These are phyloP conservation scores for Gillenia trifoliata DNA, from an alignment of 306 rosid genomes.

Conservation along the genomic window DNA sequence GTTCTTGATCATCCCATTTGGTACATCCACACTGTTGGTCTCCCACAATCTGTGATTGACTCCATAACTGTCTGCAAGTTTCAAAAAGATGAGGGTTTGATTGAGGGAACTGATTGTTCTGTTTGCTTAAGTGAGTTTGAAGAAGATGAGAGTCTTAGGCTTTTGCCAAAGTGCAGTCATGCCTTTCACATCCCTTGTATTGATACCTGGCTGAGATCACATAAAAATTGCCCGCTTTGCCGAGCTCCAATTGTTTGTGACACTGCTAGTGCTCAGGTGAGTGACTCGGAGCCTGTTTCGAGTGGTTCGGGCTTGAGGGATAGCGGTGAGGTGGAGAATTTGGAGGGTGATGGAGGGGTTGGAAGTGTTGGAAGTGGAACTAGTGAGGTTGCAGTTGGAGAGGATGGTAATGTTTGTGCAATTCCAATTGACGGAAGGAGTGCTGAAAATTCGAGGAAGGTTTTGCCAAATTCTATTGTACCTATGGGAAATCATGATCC, in stretches of 20 bases:
- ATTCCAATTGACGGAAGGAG: not conserved
- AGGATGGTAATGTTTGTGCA: conserved; percentile 6
- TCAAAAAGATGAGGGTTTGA: conserved; percentile 46
- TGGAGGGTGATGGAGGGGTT: conserved; percentile 10
- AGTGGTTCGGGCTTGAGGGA: conserved; percentile 12
- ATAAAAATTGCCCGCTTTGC: conserved; percentile 50
- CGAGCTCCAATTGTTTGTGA: conserved; percentile 40
- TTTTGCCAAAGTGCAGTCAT: conserved; percentile 76
- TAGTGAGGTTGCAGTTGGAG: conserved; percentile 18
- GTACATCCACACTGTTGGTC: conserved; percentile 58
- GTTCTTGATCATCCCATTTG: conserved; percentile 46
- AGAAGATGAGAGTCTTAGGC: conserved; percentile 53
- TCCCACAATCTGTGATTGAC: conserved; percentile 57
- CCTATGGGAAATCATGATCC: conserved; percentile 11
- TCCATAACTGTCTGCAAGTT: conserved; percentile 53
- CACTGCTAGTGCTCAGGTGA: conserved; percentile 7
- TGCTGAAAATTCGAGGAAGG: conserved; percentile 15
- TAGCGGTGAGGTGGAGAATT: conserved; percentile 21
- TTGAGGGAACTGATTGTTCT: conserved; percentile 72
- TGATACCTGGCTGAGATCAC: conserved; percentile 45
- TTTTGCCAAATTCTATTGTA: conserved; percentile 14
- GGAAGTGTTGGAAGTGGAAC: conserved; percentile 21
- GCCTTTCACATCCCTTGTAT: conserved; percentile 46
- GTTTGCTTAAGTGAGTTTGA: conserved; percentile 72
- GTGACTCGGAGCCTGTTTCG: conserved; percentile 11